These are phyloP conservation scores for Pelargonium australe DNA, from an alignment of 441 rosid genomes.

Conservation along the genomic window DNA sequence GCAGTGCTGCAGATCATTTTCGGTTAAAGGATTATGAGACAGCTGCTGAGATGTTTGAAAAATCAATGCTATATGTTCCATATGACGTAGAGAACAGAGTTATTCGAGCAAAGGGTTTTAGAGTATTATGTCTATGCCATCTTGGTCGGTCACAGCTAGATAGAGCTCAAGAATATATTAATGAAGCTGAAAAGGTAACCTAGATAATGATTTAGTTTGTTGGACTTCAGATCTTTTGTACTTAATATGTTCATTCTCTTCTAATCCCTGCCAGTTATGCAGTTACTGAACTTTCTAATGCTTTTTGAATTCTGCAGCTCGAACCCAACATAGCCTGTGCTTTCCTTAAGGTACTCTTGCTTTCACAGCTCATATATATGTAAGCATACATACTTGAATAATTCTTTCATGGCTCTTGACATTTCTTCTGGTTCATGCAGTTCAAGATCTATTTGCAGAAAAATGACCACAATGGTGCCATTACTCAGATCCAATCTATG, in stretches of 20 bases:
- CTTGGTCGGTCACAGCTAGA: constrained; percentile 73
- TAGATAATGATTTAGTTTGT: constrained; percentile 8
- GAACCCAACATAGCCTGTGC: constrained; percentile 70
- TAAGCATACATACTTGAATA: constrained; percentile 13
- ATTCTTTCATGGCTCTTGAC: constrained; percentile 15
- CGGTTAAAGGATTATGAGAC: constrained; percentile 64
- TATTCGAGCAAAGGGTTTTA: constrained; percentile 83
- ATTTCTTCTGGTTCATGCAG: constrained; percentile 41
- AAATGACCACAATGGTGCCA: constrained; percentile 49
- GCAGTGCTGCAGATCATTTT: constrained; percentile 75
- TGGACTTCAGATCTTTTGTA: constrained; percentile 17
- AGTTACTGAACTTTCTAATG: constrained; percentile 9
- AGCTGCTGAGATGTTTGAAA: constrained; percentile 86
- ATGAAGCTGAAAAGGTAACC: constrained; percentile 82
- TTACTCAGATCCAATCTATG: constrained; percentile 72
- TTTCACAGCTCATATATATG: constrained; percentile 11
- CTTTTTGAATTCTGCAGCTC: constrained; percentile 55
- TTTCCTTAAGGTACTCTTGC: constrained; percentile 74
- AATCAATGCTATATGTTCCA: constrained; percentile 82
- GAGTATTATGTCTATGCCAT: constrained; percentile 87
- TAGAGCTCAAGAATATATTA: constrained; percentile 78
- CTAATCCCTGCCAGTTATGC: constrained; percentile 7
- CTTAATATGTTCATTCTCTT: constrained; percentile 12
- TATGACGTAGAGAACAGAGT: constrained; percentile 53
- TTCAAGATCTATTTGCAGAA: constrained; percentile 70